Evolutionary conservation across 164 flowering plant genomes (phyloP).

Genomic region (Vitis riparia): DNA sequence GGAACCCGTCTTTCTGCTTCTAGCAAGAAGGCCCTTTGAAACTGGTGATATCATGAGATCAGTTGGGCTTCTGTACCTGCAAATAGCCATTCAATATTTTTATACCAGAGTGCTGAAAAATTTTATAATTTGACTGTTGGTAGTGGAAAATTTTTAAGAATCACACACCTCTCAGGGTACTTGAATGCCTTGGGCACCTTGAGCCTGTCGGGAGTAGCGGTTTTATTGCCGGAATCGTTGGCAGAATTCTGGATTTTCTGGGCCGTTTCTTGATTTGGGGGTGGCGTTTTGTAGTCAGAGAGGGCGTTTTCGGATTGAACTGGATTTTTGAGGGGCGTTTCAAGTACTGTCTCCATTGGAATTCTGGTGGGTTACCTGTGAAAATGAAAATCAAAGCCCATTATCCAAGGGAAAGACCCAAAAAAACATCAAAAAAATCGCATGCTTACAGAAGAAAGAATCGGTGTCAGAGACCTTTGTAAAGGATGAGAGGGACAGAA

Average conservation of each 20-base stretch:
- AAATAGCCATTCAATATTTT: background rate
- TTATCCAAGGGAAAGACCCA: too few relatives aligned
- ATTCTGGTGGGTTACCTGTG: background rate
- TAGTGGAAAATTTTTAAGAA: too few relatives aligned
- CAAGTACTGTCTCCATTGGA: conserved; percentile 18
- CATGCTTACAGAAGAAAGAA: too few relatives aligned
- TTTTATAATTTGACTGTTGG: too few relatives aligned
- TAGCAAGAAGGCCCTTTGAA: conserved; percentile 66
- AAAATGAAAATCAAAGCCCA: background rate
- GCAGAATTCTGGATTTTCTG: conserved; percentile 14
- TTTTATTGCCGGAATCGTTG: conserved; percentile 25
- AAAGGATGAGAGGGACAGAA: conserved; percentile 7
- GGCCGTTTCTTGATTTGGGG: conserved; percentile 9
- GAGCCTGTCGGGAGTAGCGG: conserved; percentile 47
- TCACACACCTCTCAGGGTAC: conserved; percentile 52
- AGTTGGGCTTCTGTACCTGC: conserved; percentile 79
- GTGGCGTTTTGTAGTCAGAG: conserved; percentile 16
- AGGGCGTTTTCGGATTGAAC: conserved; percentile 12
- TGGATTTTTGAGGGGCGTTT: conserved; percentile 9
- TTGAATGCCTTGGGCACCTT: conserved; percentile 63
- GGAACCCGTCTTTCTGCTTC: conserved; percentile 39
- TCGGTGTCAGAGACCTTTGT: too few relatives aligned
- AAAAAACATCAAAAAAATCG: too few relatives aligned
- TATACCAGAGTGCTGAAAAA: too few relatives aligned
- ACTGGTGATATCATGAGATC: conserved; percentile 79